A percentile compares a stretch with the other conserved stretches of the same genome.
These are phyloP conservation scores for Pichia membranifaciens DNA, from an alignment of 805 yeast species.

Conservation along the genomic window DNA sequence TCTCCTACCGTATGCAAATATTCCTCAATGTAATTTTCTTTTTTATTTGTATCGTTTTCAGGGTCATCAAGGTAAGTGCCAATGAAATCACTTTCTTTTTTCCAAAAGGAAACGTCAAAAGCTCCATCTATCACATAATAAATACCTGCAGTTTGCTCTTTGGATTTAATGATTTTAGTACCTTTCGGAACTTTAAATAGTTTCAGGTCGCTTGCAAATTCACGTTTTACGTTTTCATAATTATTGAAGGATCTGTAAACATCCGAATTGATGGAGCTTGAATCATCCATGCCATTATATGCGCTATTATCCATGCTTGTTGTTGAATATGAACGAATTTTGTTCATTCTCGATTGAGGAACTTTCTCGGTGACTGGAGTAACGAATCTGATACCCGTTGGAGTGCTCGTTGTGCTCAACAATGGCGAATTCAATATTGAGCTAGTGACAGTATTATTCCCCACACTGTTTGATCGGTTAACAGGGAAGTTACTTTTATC, in stretches of 20 bases:
- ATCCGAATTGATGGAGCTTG: conserved; percentile 15
- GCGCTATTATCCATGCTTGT: conserved; percentile 11
- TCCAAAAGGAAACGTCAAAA: conserved; percentile 55
- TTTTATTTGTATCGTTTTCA: conserved; percentile 1
- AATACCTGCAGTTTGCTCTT: conserved; percentile 65
- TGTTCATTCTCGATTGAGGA: conserved; percentile 1
- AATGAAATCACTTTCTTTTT: conserved; percentile 21
- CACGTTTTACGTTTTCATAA: conserved; percentile 47
- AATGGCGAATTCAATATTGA: conserved; percentile 17
- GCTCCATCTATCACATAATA: conserved; percentile 76
- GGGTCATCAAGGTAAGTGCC: conserved; percentile 11
- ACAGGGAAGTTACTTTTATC: conserved; percentile 27
- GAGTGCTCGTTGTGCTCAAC: conserved; percentile 18
- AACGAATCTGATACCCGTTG: conserved; percentile 13
- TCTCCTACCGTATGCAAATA: conserved; percentile 53
- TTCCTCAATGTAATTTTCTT: conserved; percentile 25
- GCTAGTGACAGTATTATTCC: neutral
- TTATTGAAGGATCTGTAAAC: conserved; percentile 27
- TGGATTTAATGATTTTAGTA: conserved; percentile 54
- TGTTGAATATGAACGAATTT: conserved; percentile 23
- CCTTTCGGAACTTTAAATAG: conserved; percentile 50
- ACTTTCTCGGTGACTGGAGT: conserved; percentile 6
- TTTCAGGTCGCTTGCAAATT: conserved; percentile 55
- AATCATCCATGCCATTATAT: conserved; percentile 10
- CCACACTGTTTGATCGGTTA: neutral